phyloP scores from a whole-genome alignment of 129 eudicot genomes.

The Flaveria brownii region DNA sequence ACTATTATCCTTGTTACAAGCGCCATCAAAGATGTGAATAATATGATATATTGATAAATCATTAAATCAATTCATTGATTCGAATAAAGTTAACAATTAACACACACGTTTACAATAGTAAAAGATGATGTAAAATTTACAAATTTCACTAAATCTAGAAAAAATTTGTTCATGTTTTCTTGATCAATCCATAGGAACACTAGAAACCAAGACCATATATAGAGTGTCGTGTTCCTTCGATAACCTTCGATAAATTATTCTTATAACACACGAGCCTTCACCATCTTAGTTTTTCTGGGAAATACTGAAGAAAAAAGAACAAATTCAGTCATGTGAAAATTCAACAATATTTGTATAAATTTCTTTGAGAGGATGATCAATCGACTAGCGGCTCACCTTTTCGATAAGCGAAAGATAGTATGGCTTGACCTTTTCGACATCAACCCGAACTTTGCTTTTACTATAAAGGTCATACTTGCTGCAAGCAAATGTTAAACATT shows the following conservation, averaged over 20 bases:
- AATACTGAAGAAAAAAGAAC: slow-evolving; percentile 42
- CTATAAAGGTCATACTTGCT: slow-evolving; percentile 92
- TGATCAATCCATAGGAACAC: neutral
- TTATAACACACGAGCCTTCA: slow-evolving; percentile 22
- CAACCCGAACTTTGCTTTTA: slow-evolving; percentile 80
- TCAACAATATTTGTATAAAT: neutral
- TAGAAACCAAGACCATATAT: neutral
- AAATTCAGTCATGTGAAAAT: neutral
- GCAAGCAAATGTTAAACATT: slow-evolving; percentile 22
- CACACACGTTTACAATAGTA: neutral
- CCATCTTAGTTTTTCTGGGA: slow-evolving; percentile 69
- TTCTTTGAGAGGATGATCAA: neutral
- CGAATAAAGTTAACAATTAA: neutral
- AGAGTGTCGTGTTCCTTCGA: neutral
- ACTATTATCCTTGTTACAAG: neutral
- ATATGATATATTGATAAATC: neutral
- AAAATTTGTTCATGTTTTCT: neutral
- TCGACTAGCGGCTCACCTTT: slow-evolving; percentile 49
- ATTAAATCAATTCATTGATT: neutral
- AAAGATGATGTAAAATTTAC: slow-evolving; percentile 10
- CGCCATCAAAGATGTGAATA: neutral
- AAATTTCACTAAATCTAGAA: slow-evolving; percentile 5
- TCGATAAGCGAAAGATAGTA: slow-evolving; percentile 77
- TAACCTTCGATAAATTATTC: neutral
- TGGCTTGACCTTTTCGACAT: slow-evolving; percentile 86